phyloP scores from a whole-genome alignment of 495 filamentous ascomycete genomes.

The Neurospora pannonica region DNA sequence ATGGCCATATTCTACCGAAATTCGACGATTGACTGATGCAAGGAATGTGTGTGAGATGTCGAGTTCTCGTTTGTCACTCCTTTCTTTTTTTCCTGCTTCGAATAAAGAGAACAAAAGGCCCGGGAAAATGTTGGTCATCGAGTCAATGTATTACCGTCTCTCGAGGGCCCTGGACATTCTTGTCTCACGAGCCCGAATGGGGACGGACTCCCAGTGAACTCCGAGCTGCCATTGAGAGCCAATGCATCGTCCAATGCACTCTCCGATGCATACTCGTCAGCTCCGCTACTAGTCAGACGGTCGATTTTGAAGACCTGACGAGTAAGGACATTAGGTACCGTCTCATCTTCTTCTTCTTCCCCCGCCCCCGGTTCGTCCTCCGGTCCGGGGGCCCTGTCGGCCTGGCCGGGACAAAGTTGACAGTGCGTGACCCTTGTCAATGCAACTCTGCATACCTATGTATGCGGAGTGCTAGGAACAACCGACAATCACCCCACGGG shows the following conservation, averaged over 20 bases:
- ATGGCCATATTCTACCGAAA: slow-evolving; percentile 5
- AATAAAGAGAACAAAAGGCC: background rate
- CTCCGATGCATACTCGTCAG: background rate
- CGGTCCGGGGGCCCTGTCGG: background rate
- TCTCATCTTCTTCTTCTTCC: background rate
- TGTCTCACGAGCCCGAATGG: background rate
- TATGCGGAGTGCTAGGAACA: background rate
- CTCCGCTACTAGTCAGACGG: too few species aligned
- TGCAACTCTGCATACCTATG: background rate
- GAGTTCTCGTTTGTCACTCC: background rate
- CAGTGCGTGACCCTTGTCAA: background rate
- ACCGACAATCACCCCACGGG: background rate
- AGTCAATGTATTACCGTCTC: background rate
- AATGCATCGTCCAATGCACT: background rate
- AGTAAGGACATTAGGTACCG: background rate
- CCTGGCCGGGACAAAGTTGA: background rate
- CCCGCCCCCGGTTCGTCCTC: background rate
- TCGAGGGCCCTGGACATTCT: background rate
- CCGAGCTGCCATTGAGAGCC: background rate
- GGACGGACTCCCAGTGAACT: background rate
- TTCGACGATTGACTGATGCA: background rate
- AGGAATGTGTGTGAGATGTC: background rate
- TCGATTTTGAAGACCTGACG: too few species aligned
- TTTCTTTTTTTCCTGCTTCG: background rate
- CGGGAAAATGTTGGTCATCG: background rate